Conservation (phyloP, 257 asterid genomes). For the Verbascum thapsus region DNA sequence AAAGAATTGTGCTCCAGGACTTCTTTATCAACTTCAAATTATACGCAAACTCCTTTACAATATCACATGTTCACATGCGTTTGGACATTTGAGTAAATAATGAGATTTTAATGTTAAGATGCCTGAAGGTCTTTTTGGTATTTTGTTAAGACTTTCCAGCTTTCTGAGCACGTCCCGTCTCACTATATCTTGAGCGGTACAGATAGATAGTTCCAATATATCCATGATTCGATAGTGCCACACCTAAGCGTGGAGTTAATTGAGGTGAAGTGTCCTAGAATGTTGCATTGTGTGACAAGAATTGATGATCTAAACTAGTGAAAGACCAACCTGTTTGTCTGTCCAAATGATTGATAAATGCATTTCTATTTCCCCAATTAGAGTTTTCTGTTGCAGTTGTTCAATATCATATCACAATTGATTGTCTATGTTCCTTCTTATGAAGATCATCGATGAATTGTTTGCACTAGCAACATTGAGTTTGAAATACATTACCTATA, state of each 20-base stretch:
- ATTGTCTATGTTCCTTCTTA: background rate
- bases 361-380: background rate
- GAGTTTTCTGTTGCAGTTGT: constrained; percentile 4
- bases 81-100: too few species aligned
- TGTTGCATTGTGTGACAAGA: background rate
- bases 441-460: constrained; percentile 2
- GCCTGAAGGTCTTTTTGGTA: background rate
- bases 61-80: too few species aligned
- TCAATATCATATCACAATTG: background rate
- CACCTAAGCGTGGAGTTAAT: background rate
- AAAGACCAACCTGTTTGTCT: background rate
- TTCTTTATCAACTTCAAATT: too few species aligned
- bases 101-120: too few species aligned
- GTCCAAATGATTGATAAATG: background rate
- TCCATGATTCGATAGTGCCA: constrained; percentile 4
- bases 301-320: background rate
- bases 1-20: too few species aligned
- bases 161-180: background rate
- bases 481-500: background rate
- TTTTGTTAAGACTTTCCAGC: background rate
- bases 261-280: constrained; percentile 1
- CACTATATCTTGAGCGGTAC: constrained; percentile 17
- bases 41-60: too few species aligned
- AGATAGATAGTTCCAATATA: background rate
- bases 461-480: background rate